Conservation (phyloP, 228 moss, liverwort and hornwort species). For the Sphagnum magellanicum region DNA sequence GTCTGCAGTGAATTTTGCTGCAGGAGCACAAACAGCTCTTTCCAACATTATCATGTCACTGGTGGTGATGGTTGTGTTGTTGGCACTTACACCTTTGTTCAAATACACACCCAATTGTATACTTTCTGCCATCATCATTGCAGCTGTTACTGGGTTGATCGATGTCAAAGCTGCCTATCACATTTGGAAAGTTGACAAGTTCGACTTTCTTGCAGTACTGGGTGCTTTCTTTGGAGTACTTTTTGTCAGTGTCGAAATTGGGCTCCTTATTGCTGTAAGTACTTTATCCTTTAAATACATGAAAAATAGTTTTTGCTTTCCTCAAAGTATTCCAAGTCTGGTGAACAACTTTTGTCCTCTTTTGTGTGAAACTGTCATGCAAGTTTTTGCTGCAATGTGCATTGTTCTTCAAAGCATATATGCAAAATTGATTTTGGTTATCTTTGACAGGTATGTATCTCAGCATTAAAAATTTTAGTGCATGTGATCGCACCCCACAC, state of each 20-base stretch:
- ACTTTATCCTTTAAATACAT: not conserved
- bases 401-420: too few relatives aligned
- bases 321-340: not conserved
- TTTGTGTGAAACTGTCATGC: not conserved
- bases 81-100: slow-evolving; percentile 65
- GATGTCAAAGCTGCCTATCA: slow-evolving; percentile 47
- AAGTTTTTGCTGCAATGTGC: too few relatives aligned
- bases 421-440: not conserved
- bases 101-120: slow-evolving; percentile 63
- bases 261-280: slow-evolving; percentile 74
- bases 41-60: slow-evolving; percentile 68
- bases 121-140: slow-evolving; percentile 62
- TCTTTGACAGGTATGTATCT: slow-evolving; percentile 25
- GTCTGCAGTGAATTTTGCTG: slow-evolving; percentile 72
- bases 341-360: not conserved
- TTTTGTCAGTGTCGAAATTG: slow-evolving; percentile 78
- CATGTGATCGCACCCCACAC: slow-evolving; percentile 63
- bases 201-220: slow-evolving; percentile 67
- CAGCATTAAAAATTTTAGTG: slow-evolving; percentile 35
- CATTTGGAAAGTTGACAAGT: slow-evolving; percentile 88
- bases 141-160: slow-evolving; percentile 44
- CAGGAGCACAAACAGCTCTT: slow-evolving; percentile 56
- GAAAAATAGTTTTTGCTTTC: not conserved
- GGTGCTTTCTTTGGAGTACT: slow-evolving; percentile 83
- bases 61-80: slow-evolving; percentile 47